phyloP scores from a whole-genome alignment of 225 moss, liverwort and hornwort species.

The Climacium dendroides region DNA sequence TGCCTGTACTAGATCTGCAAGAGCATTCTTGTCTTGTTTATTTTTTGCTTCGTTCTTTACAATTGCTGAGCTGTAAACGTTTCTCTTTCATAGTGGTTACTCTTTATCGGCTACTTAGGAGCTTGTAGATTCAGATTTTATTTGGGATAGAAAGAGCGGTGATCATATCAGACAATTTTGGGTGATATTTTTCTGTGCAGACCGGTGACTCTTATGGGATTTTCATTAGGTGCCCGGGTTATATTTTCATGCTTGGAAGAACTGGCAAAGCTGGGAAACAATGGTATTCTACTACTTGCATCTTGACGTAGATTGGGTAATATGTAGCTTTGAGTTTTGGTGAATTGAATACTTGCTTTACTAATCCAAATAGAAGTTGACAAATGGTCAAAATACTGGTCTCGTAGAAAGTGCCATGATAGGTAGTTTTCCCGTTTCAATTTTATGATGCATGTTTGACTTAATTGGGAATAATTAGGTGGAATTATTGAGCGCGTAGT shows the following conservation, averaged over 20 bases:
- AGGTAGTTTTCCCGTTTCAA: background rate
- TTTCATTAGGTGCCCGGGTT: slow-evolving; percentile 86
- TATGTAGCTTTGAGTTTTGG: background rate
- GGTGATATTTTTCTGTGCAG: slow-evolving; percentile 28
- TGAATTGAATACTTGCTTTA: background rate
- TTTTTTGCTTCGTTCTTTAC: background rate
- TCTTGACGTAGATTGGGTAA: background rate
- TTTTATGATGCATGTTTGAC: background rate
- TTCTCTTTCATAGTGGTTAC: background rate
- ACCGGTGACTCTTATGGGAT: slow-evolving; percentile 94
- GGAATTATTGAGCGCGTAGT: slow-evolving; percentile 95
- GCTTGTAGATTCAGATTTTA: background rate
- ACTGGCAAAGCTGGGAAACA: slow-evolving; percentile 65
- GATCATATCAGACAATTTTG: background rate
- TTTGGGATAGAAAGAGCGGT: background rate
- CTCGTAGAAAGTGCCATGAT: background rate
- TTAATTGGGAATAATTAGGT: slow-evolving; percentile 20
- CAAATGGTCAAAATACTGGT: background rate
- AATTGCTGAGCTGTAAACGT: background rate
- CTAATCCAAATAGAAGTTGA: background rate
- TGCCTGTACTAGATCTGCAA: background rate
- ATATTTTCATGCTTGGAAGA: slow-evolving; percentile 96
- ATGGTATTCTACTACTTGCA: slow-evolving; percentile 24
- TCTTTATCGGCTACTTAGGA: background rate
- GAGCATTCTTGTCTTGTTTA: background rate